A percentile compares a stretch with the other conserved stretches of the same genome.
Evolutionary conservation across 2,329 filamentous ascomycete species (phyloP).

Genomic region (Trichoderma polysporum): DNA sequence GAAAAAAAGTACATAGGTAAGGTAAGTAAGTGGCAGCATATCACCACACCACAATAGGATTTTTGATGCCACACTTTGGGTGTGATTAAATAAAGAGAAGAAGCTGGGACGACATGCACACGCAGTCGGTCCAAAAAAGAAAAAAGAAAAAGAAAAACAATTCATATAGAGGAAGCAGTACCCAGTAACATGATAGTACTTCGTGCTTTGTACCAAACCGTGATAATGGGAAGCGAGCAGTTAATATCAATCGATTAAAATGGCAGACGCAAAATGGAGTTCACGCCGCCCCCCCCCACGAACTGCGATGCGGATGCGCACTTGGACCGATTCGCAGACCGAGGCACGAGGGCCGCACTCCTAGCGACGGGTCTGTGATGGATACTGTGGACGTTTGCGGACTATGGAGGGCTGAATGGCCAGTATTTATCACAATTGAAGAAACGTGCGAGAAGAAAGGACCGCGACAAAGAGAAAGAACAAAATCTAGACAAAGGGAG

Average conservation of each 20-base stretch:
- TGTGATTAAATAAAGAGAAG: neutral
- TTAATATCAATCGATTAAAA: neutral
- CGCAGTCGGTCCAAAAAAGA: neutral
- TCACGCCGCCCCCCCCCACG: constrained; percentile 8
- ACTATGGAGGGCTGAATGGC: neutral
- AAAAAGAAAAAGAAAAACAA: neutral
- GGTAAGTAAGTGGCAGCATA: neutral
- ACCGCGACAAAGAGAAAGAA: neutral
- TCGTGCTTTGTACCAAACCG: no score
- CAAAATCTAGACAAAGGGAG: neutral
- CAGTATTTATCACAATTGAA: neutral
- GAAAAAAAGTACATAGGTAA: no score
- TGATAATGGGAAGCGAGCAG: constrained; percentile 6
- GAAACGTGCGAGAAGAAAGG: neutral
- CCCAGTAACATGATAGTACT: neutral
- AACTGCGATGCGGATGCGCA: neutral
- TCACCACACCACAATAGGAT: neutral
- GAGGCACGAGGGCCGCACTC: neutral
- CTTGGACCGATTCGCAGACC: constrained; percentile 18
- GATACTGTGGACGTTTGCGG: constrained; percentile 1
- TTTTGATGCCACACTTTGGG: neutral
- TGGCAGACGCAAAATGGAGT: constrained; percentile 12
- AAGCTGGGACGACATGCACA: neutral
- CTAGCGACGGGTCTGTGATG: neutral
- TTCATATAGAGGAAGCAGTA: neutral